Evolutionary conservation across 305 asterid species (phyloP).

Genomic region (Fraxinus angustifolia): DNA sequence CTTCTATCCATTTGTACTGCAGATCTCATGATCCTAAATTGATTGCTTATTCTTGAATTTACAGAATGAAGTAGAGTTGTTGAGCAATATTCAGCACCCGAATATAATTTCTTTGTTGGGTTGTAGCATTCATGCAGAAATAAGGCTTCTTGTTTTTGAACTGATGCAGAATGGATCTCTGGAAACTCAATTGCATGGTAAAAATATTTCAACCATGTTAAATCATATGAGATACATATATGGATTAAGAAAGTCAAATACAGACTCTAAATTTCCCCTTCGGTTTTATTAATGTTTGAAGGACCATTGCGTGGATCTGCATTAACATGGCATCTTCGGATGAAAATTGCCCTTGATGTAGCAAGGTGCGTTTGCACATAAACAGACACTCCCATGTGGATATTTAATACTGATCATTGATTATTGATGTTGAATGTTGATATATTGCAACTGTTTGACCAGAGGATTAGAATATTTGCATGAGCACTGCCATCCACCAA

Average conservation of each 20-base stretch:
- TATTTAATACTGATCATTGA: conserved; percentile 10
- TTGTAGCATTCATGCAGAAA: conserved; percentile 49
- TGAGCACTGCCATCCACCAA: conserved; percentile 62
- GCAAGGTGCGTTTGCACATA: conserved; percentile 52
- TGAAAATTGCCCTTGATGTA: conserved; percentile 67
- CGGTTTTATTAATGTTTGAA: conserved; percentile 19
- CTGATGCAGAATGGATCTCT: conserved; percentile 68
- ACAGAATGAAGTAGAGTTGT: conserved; percentile 66
- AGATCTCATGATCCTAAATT: neutral
- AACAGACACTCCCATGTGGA: conserved; percentile 21
- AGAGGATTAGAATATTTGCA: conserved; percentile 76
- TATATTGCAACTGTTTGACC: conserved; percentile 32
- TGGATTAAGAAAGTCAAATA: neutral
- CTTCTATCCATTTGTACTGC: neutral
- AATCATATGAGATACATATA: neutral
- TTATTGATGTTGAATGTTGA: conserved; percentile 11
- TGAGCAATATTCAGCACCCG: conserved; percentile 67
- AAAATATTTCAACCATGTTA: neutral
- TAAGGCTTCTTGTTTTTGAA: conserved; percentile 65
- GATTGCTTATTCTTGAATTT: conserved; percentile 15
- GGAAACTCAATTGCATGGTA: conserved; percentile 74
- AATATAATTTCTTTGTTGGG: conserved; percentile 63
- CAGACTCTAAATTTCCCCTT: conserved; percentile 18
- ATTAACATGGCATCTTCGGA: conserved; percentile 53
- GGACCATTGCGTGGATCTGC: conserved; percentile 65